These are phyloP conservation scores for Hypoxylon sp. DNA, from an alignment of 2,329 filamentous ascomycete genomes.

Conservation along the genomic window DNA sequence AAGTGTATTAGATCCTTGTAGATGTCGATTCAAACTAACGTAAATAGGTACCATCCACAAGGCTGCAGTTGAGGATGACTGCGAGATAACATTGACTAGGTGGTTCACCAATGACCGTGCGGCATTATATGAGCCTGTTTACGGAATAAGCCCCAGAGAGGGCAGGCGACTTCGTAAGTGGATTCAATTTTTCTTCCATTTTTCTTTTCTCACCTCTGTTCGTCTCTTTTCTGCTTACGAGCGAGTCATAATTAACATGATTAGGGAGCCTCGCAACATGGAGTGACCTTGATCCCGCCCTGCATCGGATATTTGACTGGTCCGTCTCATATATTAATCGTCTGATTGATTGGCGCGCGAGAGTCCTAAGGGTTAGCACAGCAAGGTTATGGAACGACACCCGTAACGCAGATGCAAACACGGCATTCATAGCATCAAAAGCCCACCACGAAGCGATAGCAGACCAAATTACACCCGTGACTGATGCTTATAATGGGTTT, in stretches of 20 bases:
- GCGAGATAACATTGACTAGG: conserved; percentile 1
- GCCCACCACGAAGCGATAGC: not conserved
- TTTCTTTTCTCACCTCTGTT: too few relatives aligned
- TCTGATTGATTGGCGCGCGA: conserved; percentile 24
- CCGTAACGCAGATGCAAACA: too few relatives aligned
- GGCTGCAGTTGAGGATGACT: conserved; percentile 17
- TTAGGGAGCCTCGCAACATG: conserved; percentile 9
- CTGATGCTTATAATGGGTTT: not conserved
- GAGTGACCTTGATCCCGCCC: not conserved
- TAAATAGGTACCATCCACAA: conserved; percentile 12
- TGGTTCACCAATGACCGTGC: conserved; percentile 8
- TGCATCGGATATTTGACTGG: conserved; percentile 20
- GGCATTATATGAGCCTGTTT: conserved; percentile 6
- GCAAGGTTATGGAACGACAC: not conserved
- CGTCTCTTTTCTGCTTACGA: not conserved
- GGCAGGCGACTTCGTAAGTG: conserved; percentile 27
- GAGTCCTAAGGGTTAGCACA: not conserved
- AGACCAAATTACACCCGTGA: not conserved
- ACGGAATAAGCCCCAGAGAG: conserved; percentile 13
- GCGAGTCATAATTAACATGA: conserved; percentile 7
- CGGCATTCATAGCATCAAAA: not conserved
- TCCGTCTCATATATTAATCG: conserved; percentile 25
- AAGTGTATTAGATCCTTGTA: not conserved
- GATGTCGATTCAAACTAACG: not conserved
- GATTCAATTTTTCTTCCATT: not conserved